These are phyloP conservation scores for Vitis riparia DNA, from an alignment of 164 flowering plant genomes.

Conservation along the genomic window DNA sequence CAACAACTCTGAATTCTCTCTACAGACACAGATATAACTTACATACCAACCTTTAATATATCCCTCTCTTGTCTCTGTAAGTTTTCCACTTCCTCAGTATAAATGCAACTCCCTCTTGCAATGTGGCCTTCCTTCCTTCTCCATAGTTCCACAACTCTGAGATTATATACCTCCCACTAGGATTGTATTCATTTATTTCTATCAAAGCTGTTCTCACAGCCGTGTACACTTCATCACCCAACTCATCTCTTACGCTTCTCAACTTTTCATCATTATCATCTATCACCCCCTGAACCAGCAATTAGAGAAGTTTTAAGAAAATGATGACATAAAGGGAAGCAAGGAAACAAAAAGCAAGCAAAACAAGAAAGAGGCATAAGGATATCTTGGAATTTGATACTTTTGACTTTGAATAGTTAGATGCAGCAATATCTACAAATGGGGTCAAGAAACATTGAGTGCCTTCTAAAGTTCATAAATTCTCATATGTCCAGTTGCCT, in stretches of 20 bases:
- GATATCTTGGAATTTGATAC: not conserved
- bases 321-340: not conserved
- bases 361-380: not conserved
- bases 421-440: no score
- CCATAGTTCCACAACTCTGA: constrained; percentile 57
- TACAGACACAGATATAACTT: no score
- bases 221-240: constrained; percentile 39
- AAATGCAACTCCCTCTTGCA: constrained; percentile 40
- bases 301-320: not conserved
- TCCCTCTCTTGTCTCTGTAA: constrained; percentile 25
- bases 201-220: constrained; percentile 42
- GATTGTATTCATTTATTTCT: constrained; percentile 58
- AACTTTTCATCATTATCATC: constrained; percentile 52
- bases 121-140: constrained; percentile 48
- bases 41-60: constrained; percentile 18
- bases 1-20: no score
- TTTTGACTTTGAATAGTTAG: not conserved
- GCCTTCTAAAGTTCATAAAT: no score
- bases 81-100: constrained; percentile 30
- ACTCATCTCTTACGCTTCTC: constrained; percentile 32
- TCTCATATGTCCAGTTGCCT: no score
- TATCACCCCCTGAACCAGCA: constrained; percentile 42
- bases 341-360: not conserved
- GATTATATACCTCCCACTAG: constrained; percentile 50
- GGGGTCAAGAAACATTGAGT: no score